phyloP scores from a whole-genome alignment of 2,329 filamentous ascomycete species.

The Cercospora sp. region DNA sequence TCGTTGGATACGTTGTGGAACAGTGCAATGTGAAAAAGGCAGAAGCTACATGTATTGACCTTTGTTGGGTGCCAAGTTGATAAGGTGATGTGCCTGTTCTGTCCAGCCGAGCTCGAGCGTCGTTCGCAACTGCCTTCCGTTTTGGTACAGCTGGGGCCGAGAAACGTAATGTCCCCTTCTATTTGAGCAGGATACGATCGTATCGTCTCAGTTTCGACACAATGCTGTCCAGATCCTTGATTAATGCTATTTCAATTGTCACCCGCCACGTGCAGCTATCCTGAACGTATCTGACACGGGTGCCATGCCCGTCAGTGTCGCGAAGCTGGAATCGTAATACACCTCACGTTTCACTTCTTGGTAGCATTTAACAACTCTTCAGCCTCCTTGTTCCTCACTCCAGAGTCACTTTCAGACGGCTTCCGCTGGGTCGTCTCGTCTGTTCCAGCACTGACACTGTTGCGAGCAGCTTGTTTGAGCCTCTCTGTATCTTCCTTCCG shows the following conservation, averaged over 20 bases:
- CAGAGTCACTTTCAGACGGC: slow-evolving; percentile 42
- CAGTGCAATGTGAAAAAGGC: not conserved
- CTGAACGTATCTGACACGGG: not conserved
- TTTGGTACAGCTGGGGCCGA: not conserved
- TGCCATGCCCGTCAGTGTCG: not conserved
- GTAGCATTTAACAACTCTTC: slow-evolving; percentile 46
- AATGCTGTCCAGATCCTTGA: not conserved
- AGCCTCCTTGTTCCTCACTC: slow-evolving; percentile 48
- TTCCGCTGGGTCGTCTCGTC: slow-evolving; percentile 30
- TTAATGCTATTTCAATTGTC: not conserved
- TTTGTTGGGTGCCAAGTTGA: not conserved
- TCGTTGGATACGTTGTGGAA: not conserved
- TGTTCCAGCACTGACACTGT: slow-evolving; percentile 59
- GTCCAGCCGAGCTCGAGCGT: not conserved
- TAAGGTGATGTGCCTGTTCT: not conserved
- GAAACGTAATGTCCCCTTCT: not conserved
- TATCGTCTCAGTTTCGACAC: not conserved
- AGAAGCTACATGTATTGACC: not conserved
- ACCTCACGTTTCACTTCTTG: slow-evolving; percentile 19
- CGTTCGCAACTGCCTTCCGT: not conserved
- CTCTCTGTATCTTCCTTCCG: slow-evolving; percentile 55
- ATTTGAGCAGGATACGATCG: not conserved
- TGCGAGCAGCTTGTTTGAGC: slow-evolving; percentile 52
- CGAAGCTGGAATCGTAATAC: not conserved
- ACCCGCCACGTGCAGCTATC: not conserved